Percentiles rank a stretch among this genome's conserved stretches.
Conservation (phyloP, 2,329 filamentous ascomycete genomes). For the Aspergillus melleus region DNA sequence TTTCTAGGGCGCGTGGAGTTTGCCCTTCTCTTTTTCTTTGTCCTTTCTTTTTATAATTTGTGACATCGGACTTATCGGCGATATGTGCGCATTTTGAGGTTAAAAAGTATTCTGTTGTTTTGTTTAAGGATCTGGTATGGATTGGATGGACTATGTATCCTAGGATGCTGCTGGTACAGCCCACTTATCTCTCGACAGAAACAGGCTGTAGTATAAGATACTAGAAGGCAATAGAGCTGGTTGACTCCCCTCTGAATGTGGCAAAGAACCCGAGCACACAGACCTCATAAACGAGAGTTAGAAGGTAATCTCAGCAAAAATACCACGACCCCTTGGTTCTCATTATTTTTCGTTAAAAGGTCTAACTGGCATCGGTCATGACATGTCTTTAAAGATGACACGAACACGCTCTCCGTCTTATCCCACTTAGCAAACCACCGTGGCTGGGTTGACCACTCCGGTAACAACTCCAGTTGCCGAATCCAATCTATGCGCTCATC, state of each 20-base stretch:
- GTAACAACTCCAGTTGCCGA: too few species aligned
- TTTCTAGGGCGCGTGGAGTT: background rate
- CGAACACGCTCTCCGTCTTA: background rate
- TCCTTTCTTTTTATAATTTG: background rate
- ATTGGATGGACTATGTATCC: background rate
- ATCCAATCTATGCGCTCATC: background rate
- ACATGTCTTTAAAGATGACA: background rate
- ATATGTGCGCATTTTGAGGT: background rate
- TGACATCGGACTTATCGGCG: background rate
- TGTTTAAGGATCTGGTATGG: constrained; percentile 11
- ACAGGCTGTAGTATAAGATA: background rate
- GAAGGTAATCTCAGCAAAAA: too few species aligned
- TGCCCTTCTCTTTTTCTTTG: background rate
- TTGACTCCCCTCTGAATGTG: background rate
- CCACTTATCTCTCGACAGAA: background rate
- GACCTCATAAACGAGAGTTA: too few species aligned
- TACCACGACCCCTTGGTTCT: background rate
- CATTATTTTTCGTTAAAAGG: background rate
- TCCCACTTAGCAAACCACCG: background rate
- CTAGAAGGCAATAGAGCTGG: background rate
- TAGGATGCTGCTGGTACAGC: background rate
- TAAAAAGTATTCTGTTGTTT: constrained; percentile 1
- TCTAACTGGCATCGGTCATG: background rate
- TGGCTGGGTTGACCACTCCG: background rate
- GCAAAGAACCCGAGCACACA: too few species aligned